Conservation (phyloP, 805 yeast species). For the Candida namnaoensis region DNA sequence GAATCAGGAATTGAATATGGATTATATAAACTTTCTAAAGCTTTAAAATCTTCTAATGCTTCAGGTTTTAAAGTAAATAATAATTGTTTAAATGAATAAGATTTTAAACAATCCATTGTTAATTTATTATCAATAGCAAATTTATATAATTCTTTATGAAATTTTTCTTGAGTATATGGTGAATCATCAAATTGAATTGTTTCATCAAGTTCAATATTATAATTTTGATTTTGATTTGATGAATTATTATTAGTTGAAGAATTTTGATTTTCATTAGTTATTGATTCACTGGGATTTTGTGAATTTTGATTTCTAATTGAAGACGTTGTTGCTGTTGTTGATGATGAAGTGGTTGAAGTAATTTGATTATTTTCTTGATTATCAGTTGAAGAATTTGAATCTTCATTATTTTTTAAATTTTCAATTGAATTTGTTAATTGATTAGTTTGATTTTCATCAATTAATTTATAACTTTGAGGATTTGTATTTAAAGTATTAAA, state of each 20-base stretch:
- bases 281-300: too few species aligned
- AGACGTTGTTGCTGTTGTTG: not conserved
- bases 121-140: slow-evolving; percentile 45
- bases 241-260: not conserved
- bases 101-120: slow-evolving; percentile 36
- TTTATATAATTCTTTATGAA: slow-evolving; percentile 41
- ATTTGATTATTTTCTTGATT: too few species aligned
- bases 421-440: slow-evolving; percentile 4
- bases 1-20: too few species aligned
- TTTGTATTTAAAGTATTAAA: slow-evolving; percentile 20
- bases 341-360: too few species aligned
- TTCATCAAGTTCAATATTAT: not conserved
- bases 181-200: slow-evolving; percentile 25
- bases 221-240: not conserved
- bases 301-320: too few species aligned
- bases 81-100: slow-evolving; percentile 42
- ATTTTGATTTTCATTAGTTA: too few species aligned
- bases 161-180: slow-evolving; percentile 35
- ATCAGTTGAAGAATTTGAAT: too few species aligned
- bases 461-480: not conserved
- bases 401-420: too few species aligned
- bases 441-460: not conserved
- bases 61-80: slow-evolving; percentile 41
- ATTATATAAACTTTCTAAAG: slow-evolving; percentile 35
- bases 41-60: slow-evolving; percentile 36